phyloP scores from a whole-genome alignment of 1,284 basidiomycete genomes.

The Coniferiporia weirii region DNA sequence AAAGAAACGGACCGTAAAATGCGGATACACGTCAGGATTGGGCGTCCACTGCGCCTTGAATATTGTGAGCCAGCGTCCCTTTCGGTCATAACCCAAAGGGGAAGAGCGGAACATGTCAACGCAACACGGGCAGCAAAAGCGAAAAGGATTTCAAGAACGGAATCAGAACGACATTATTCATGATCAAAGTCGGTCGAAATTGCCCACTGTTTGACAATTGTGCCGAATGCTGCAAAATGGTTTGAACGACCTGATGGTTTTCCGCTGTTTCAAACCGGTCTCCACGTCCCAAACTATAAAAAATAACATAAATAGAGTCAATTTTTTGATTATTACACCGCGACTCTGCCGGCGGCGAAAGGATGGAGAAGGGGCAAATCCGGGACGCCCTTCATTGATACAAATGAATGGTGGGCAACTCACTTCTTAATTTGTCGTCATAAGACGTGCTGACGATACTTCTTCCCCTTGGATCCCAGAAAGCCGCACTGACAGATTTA shows the following conservation, averaged over 20 bases:
- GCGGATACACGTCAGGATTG: constrained; percentile 71
- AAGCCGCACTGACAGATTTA: constrained; percentile 74
- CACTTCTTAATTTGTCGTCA: constrained; percentile 67
- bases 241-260: constrained; percentile 50
- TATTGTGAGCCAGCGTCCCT: constrained; percentile 77
- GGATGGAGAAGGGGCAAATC: neutral
- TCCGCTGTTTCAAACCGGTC: constrained; percentile 39
- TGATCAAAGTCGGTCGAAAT: neutral
- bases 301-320: neutral
- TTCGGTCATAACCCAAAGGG: neutral
- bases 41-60: constrained; percentile 70
- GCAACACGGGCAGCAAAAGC: neutral
- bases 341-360: neutral
- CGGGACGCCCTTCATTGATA: neutral
- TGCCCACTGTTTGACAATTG: constrained; percentile 69
- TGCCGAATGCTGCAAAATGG: constrained; percentile 60
- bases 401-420: constrained; percentile 25
- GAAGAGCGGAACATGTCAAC: neutral
- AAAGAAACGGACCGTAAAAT: constrained; percentile 59
- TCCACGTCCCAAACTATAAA: constrained; percentile 65
- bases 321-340: neutral
- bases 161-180: neutral
- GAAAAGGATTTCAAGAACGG: neutral
- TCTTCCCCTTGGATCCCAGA: constrained; percentile 74
- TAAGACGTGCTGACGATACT: constrained; percentile 77